A percentile compares a stretch with the other conserved stretches of the same genome.
These are phyloP conservation scores for Aspergillus sclerotiicarbonarius DNA, from an alignment of 495 filamentous ascomycete genomes.

Conservation along the genomic window DNA sequence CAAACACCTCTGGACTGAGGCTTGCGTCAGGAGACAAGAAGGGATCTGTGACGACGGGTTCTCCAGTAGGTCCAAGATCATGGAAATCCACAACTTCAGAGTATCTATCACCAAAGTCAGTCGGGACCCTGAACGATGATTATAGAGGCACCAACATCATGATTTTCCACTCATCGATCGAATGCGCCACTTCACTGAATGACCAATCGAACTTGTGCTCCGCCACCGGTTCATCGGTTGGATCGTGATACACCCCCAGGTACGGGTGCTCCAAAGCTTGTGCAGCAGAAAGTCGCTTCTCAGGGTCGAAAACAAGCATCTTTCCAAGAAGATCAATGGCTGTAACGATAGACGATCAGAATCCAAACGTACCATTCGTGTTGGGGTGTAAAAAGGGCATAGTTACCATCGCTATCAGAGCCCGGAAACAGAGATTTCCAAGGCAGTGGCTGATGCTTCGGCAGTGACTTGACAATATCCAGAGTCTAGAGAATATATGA, in stretches of 20 bases:
- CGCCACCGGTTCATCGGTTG: slow-evolving; percentile 89
- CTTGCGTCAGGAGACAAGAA: neutral
- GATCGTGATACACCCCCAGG: slow-evolving; percentile 93
- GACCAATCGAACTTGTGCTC: slow-evolving; percentile 99
- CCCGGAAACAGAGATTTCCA: slow-evolving; percentile 89
- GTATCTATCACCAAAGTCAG: slow-evolving; percentile 63
- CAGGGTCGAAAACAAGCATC: slow-evolving; percentile 97
- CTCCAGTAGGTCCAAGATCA: slow-evolving; percentile 58
- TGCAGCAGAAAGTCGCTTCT: slow-evolving; percentile 80
- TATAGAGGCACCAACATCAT: slow-evolving; percentile 81
- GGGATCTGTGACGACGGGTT: neutral
- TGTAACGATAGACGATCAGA: slow-evolving; percentile 29
- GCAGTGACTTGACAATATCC: slow-evolving; percentile 91
- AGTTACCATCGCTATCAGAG: slow-evolving; percentile 78
- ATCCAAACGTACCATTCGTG: neutral
- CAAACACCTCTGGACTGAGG: neutral
- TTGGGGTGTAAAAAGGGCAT: neutral
- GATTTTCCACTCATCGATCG: slow-evolving; percentile 98
- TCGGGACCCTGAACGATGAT: neutral
- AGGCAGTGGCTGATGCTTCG: slow-evolving; percentile 82
- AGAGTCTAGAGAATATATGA: slow-evolving; percentile 62
- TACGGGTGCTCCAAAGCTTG: slow-evolving; percentile 86
- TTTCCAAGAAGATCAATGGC: slow-evolving; percentile 90
- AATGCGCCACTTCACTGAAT: slow-evolving; percentile 95
- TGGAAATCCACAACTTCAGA: slow-evolving; percentile 98